Conservation (phyloP, 192 early-diverging fungal genomes). For the Dimargaris xerosporica region DNA sequence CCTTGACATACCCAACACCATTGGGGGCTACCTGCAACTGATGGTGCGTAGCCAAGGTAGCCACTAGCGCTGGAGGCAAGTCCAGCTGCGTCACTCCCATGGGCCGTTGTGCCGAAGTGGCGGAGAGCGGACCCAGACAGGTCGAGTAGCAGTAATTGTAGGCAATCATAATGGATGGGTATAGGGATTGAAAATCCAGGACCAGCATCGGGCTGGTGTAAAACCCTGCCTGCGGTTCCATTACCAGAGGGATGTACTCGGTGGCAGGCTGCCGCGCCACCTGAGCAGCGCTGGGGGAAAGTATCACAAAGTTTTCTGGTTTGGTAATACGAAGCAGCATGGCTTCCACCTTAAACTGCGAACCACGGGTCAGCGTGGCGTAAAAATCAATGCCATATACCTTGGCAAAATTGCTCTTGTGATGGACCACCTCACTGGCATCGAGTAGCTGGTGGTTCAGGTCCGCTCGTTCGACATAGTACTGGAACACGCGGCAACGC, state of each 20-base stretch:
- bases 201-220: constrained; percentile 78
- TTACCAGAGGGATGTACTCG: constrained; percentile 75
- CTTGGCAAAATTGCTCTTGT: constrained; percentile 68
- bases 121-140: constrained; percentile 43
- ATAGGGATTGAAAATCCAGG: constrained; percentile 86
- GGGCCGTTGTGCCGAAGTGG: not conserved
- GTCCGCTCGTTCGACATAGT: constrained; percentile 54
- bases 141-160: constrained; percentile 95
- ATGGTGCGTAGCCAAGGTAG: constrained; percentile 23
- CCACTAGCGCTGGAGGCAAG: constrained; percentile 44
- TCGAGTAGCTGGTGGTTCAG: constrained; percentile 55
- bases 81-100: constrained; percentile 43
- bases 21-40: constrained; percentile 53
- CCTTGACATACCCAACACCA: constrained; percentile 73
- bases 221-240: constrained; percentile 73
- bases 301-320: constrained; percentile 63
- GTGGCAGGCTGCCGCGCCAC: constrained; percentile 57
- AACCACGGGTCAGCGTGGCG: constrained; percentile 75
- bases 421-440: constrained; percentile 43
- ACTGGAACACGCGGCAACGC: constrained; percentile 40
- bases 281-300: constrained; percentile 59
- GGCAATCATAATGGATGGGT: constrained; percentile 91
- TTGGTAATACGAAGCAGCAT: constrained; percentile 55
- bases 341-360: constrained; percentile 85
- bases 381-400: constrained; percentile 86